These are phyloP conservation scores for Nakazawaea laoshanensis DNA, from an alignment of 805 yeast species.

Conservation along the genomic window DNA sequence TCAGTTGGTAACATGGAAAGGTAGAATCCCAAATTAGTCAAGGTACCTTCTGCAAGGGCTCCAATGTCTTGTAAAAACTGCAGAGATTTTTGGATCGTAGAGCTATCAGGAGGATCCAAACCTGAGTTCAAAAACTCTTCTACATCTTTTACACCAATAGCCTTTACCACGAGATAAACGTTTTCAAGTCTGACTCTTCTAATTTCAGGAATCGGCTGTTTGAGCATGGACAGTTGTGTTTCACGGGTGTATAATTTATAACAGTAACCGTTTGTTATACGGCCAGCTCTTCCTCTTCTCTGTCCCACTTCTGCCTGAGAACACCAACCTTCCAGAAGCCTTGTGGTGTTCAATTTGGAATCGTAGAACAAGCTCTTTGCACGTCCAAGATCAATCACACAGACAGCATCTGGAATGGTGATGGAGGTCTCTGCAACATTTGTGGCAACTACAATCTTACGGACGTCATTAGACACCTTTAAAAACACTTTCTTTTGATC, in stretches of 20 bases:
- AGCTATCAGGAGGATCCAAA: slow-evolving; percentile 67
- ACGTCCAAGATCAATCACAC: slow-evolving; percentile 81
- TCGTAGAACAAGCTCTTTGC: slow-evolving; percentile 75
- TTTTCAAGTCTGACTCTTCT: slow-evolving; percentile 78
- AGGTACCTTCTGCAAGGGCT: slow-evolving; percentile 39
- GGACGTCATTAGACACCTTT: slow-evolving; percentile 37
- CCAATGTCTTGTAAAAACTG: slow-evolving; percentile 60
- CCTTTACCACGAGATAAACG: slow-evolving; percentile 71
- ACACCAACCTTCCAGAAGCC: slow-evolving; percentile 74
- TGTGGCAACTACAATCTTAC: slow-evolving; percentile 84
- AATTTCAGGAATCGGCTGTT: slow-evolving; percentile 84
- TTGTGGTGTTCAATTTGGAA: slow-evolving; percentile 56
- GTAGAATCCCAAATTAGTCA: slow-evolving; percentile 75
- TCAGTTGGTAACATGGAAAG: slow-evolving; percentile 82
- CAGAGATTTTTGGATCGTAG: slow-evolving; percentile 42
- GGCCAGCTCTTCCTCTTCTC: slow-evolving; percentile 97
- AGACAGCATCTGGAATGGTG: slow-evolving; percentile 92
- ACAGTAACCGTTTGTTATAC: slow-evolving; percentile 78
- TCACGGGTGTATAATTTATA: slow-evolving; percentile 69
- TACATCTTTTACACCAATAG: slow-evolving; percentile 80
- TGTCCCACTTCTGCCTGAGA: slow-evolving; percentile 86
- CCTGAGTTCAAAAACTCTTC: slow-evolving; percentile 63
- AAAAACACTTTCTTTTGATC: slow-evolving; percentile 78
- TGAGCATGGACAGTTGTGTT: slow-evolving; percentile 50
- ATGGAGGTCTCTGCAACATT: slow-evolving; percentile 97